Base-by-base conservation (phyloP, 2,329 filamentous ascomycete genomes). In the Claviceps cyperi region DNA sequence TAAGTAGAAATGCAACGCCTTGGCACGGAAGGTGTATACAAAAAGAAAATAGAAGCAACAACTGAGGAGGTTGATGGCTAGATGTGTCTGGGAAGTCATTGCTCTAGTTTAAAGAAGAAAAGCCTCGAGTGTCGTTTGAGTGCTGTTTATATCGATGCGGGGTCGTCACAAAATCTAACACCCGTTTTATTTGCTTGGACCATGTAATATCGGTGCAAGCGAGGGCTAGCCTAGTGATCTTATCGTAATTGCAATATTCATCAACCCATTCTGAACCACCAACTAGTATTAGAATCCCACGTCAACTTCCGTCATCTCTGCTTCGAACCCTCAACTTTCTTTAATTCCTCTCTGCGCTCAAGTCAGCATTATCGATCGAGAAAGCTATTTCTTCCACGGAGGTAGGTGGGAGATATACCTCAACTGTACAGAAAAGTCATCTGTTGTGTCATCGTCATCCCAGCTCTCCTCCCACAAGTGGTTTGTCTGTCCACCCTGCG, bases 391-490 rank as follows among this genome's bases (percentile, higher is more conserved):
- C 9, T 32, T 32, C 28, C 9, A 19, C 0, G 36, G 3, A 5
- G 4, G 5, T 9, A 45, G 28, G 21, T 14, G 46, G 13, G 0
- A 28, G 49, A 74, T 84, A 58, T 68, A 95, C 91, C 88, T 94
- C 63, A 98, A 72, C 73, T 97, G 91, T 62, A 86, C 80, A 13
- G 89, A 92, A 67, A 98, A 98, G 63, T 98, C 92, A 65, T 98
- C 92, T 61, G 78, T 92, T 57, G 88, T 92, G 69, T 97, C 92
- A 66, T 97, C 91, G 63, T 98, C 92, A 64, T 98, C 92, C 92
- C 92, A 98, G 75, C 89, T 96, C 76, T 98, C 92, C 70, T 98
- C 92, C 92, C 92, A 98, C 50, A 98, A 74, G 71, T 97, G 90
- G 66, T 77, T 71, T 56, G 73, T 75, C 53, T 82, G 79, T 62